Base-by-base conservation (phyloP, 129 eudicot species). In the Artemisia annua region DNA sequence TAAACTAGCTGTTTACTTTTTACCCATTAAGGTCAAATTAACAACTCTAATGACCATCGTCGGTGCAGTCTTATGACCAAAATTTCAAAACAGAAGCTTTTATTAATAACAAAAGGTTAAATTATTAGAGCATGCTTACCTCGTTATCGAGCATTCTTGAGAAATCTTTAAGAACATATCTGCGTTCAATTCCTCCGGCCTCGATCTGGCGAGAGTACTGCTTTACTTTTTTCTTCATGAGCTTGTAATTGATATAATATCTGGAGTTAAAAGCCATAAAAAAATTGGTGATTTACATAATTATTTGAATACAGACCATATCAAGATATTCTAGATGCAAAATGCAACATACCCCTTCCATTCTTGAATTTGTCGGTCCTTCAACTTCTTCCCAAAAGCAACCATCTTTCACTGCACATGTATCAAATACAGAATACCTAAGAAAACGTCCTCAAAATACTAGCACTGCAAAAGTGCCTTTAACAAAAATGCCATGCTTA, bases 381-480 rank as follows among this genome's bases (percentile, higher is more conserved):
- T 89, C 87, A 93, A 72, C 90, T 89, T 93, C 60, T 93, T 93
- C 86, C 98, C 98, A 39, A 93, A 93, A 32, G 95, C 98, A 79
- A 93, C 98, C 98, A 93, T 93, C 83, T 84, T 53, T 84, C 70
- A 65, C 87, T 86, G 82, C 86, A 71, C 8, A 73, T 46, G 0
- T 67, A 24, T 7, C 28, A 20, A 24, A n/a, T 9, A 35, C 17
- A 66, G n/a, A 19, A 48, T 56, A 46, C 66, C 50, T n/a, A 5
- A 63, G 65, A 70, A 63, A 54, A 64, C 48, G 58, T 5, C 71
- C n/a, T 48, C 22, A 30, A 35, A 74, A 55, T 24, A 50, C 60
- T 74, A 57, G 48, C 22, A 73, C 28, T 53, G 16, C 26, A 64
- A 20, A 20, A 0, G 22, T 20, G 22, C 22, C 22, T 20, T 20